Percentiles rank a stretch among this genome's conserved stretches.
Conservation (phyloP, 257 asterid genomes). For the Solanum sejunctum region DNA sequence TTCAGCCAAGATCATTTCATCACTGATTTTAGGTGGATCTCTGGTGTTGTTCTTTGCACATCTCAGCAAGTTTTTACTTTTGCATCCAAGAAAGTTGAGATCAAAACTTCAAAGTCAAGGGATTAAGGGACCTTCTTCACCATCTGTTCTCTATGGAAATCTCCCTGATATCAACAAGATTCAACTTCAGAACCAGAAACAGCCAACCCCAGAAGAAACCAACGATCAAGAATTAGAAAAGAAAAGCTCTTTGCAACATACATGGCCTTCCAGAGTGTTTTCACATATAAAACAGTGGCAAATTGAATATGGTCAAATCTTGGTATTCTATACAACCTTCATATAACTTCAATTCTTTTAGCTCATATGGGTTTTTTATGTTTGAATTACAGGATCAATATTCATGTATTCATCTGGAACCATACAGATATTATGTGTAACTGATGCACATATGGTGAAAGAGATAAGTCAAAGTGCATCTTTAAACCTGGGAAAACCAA, state of each 20-base stretch:
- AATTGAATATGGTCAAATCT: conserved; percentile 26
- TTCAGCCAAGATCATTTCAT: conserved; percentile 8
- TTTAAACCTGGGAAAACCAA: conserved; percentile 51
- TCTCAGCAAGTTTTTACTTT: conserved; percentile 4
- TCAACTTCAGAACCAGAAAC: conserved; percentile 6
- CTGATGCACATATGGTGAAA: conserved; percentile 38
- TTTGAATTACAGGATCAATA: conserved; percentile 30
- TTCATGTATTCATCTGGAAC: conserved; percentile 52
- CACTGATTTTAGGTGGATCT: conserved; percentile 17
- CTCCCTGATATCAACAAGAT: conserved; percentile 36
- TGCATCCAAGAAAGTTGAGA: conserved; percentile 32
- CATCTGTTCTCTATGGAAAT: conserved; percentile 45
- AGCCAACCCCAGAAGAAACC: background rate
- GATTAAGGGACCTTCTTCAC: conserved; percentile 39
- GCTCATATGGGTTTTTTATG: background rate
- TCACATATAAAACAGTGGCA: conserved; percentile 57
- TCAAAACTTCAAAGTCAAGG: conserved; percentile 45
- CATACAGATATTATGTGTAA: conserved; percentile 37
- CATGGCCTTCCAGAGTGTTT: conserved; percentile 38
- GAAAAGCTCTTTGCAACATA: conserved; percentile 8
- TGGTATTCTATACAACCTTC: background rate
- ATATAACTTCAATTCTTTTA: background rate
- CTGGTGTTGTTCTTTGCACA: conserved; percentile 7
- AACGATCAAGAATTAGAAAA: background rate
- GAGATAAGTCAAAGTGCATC: conserved; percentile 41